phyloP scores from a whole-genome alignment of 2,329 filamentous ascomycete species.

The Arthrinium phaeospermum region DNA sequence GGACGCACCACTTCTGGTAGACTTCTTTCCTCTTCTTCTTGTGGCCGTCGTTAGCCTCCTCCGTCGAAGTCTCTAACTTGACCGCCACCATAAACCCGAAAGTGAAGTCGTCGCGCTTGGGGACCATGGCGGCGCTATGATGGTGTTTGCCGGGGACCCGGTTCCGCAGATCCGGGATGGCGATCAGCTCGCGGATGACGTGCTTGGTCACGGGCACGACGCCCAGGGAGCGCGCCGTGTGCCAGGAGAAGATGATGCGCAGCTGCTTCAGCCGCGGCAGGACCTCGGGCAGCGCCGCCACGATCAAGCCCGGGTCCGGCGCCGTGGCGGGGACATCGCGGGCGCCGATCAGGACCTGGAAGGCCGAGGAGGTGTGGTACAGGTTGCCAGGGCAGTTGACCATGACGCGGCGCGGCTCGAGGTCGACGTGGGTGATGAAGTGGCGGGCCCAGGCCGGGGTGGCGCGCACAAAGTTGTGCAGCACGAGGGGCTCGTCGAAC shows the following conservation, averaged over 20 bases:
- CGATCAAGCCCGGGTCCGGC: background rate
- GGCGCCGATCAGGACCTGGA: background rate
- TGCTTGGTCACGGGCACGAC: slow-evolving; percentile 26
- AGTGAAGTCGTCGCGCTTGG: background rate
- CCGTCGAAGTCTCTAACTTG: background rate
- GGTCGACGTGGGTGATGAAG: background rate
- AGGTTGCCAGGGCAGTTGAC: background rate
- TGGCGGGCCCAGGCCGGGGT: background rate
- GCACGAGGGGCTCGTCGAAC: background rate
- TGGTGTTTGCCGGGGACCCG: background rate
- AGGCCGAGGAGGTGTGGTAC: background rate
- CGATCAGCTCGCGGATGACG: background rate
- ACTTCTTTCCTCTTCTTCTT: background rate
- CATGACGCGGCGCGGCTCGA: background rate
- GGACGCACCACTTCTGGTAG: background rate
- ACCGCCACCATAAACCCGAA: background rate
- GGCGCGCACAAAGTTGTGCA: background rate
- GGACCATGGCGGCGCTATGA: background rate
- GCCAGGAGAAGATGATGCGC: background rate
- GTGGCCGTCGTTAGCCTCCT: background rate
- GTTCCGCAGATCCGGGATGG: background rate
- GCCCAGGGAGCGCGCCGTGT: background rate
- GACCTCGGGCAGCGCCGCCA: background rate
- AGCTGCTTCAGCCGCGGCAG: background rate
- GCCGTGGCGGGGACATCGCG: background rate